A percentile compares a stretch with the other conserved stretches of the same genome.
Evolutionary conservation across 352 stramenopile genomes (phyloP).

Genomic region (Aphanomyces stellatus): DNA sequence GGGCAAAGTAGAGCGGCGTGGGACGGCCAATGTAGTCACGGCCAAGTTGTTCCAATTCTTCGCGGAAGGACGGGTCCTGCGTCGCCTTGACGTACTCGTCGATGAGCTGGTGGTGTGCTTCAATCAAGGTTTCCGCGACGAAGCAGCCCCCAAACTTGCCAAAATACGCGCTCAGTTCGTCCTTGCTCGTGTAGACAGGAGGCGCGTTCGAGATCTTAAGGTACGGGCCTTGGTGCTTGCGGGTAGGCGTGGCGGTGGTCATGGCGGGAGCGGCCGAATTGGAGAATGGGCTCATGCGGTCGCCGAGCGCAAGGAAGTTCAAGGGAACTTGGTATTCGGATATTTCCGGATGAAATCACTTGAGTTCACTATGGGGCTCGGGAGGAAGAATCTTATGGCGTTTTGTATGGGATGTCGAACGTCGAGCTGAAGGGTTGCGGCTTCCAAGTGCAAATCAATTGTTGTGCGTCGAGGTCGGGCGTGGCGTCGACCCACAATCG

Average conservation of each 20-base stretch:
- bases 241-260: neutral
- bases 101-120: constrained; percentile 93
- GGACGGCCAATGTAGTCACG: constrained; percentile 89
- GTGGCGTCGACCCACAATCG: too few relatives aligned
- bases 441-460: constrained; percentile 6
- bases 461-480: constrained; percentile 9
- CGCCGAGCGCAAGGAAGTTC: neutral
- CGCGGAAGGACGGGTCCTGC: constrained; percentile 90
- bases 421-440: too few relatives aligned
- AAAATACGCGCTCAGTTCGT: constrained; percentile 81
- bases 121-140: constrained; percentile 96
- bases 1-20: constrained; percentile 95
- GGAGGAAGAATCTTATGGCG: constrained; percentile 7
- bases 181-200: constrained; percentile 46
- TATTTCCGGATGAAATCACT: neutral
- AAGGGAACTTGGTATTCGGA: neutral
- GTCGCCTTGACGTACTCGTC: constrained; percentile 91
- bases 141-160: constrained; percentile 95
- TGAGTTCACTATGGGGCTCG: neutral
- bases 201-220: constrained; percentile 69
- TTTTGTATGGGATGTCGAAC: neutral
- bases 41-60: constrained; percentile 94
- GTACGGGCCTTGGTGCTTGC: constrained; percentile 24
- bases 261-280: neutral
- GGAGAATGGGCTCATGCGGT: neutral